phyloP scores from a whole-genome alignment of 2,329 filamentous ascomycete genomes.

The Cladophialophora yegresii region DNA sequence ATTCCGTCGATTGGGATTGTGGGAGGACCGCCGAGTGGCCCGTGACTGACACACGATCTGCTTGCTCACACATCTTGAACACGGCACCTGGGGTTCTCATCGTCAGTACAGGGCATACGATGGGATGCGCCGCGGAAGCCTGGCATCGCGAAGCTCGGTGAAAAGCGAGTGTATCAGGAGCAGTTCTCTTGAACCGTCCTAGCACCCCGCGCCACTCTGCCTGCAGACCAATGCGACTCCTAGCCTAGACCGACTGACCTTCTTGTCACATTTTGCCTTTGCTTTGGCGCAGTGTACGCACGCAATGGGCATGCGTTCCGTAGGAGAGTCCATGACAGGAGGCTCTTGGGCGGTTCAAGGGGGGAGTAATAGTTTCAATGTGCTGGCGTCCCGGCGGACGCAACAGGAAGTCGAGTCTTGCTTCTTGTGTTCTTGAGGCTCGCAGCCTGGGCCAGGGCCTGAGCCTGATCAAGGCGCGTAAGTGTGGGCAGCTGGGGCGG shows the following conservation, averaged over 20 bases:
- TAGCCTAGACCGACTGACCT: slow-evolving; percentile 31
- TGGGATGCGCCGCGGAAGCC: neutral
- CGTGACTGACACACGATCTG: slow-evolving; percentile 37
- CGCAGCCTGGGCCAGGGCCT: slow-evolving; percentile 15
- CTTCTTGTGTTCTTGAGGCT: neutral
- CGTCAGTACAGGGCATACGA: slow-evolving; percentile 16
- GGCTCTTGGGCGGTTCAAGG: slow-evolving; percentile 1
- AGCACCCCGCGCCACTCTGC: neutral
- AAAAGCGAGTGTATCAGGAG: neutral
- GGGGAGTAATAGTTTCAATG: neutral
- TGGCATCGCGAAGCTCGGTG: neutral
- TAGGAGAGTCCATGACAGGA: slow-evolving; percentile 33
- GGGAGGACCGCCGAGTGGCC: slow-evolving; percentile 36
- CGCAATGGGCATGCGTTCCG: slow-evolving; percentile 37
- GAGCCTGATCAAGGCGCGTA: slow-evolving; percentile 14
- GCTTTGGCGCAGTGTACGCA: slow-evolving; percentile 38
- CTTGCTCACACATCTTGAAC: slow-evolving; percentile 38
- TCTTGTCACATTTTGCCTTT: slow-evolving; percentile 39
- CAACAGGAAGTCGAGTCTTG: neutral
- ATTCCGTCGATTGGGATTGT: slow-evolving; percentile 34
- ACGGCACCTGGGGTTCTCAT: slow-evolving; percentile 34
- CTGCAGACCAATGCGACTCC: neutral
- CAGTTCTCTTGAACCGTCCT: neutral
- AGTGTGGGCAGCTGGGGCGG: slow-evolving; percentile 12
- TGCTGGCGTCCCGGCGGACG: slow-evolving; percentile 1